These are phyloP conservation scores for Torulaspora gathmanii DNA, from an alignment of 805 yeast species.

Conservation along the genomic window DNA sequence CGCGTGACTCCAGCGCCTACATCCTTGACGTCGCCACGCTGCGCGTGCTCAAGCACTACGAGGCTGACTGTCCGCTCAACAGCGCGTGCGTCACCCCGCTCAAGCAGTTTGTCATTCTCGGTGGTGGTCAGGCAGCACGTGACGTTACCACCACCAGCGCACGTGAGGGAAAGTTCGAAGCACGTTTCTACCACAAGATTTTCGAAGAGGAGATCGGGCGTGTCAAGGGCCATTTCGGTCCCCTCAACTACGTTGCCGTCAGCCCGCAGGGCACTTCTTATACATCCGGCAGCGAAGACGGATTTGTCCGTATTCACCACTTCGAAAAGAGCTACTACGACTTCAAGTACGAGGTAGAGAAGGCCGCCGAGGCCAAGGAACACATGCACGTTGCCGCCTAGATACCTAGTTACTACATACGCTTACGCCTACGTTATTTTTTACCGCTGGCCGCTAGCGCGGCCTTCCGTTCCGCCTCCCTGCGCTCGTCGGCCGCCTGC, in stretches of 20 bases:
- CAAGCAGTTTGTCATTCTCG: slow-evolving; percentile 86
- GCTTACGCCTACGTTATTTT: neutral
- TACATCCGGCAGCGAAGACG: slow-evolving; percentile 99
- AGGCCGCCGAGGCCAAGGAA: slow-evolving; percentile 54
- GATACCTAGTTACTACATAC: neutral
- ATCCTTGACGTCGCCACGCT: slow-evolving; percentile 75
- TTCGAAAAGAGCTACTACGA: slow-evolving; percentile 92
- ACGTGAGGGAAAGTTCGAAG: slow-evolving; percentile 93
- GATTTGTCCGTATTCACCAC: slow-evolving; percentile 88
- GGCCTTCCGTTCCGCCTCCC: slow-evolving; percentile 32
- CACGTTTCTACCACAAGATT: slow-evolving; percentile 90
- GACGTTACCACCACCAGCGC: slow-evolving; percentile 97
- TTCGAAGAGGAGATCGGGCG: slow-evolving; percentile 95
- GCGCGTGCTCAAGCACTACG: slow-evolving; percentile 64
- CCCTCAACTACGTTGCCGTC: slow-evolving; percentile 86
- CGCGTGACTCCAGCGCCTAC: slow-evolving; percentile 83
- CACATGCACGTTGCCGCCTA: slow-evolving; percentile 27
- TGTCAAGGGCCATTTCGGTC: slow-evolving; percentile 98
- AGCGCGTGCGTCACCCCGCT: slow-evolving; percentile 91
- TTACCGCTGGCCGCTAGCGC: slow-evolving; percentile 10
- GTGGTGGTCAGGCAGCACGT: slow-evolving; percentile 99
- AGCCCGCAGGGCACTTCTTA: slow-evolving; percentile 92
- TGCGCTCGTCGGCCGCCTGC: slow-evolving; percentile 44
- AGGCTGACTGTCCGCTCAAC: slow-evolving; percentile 90
- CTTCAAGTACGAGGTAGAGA: slow-evolving; percentile 87